These are phyloP conservation scores for Malus sieversii DNA, from an alignment of 306 rosid species.

Conservation along the genomic window DNA sequence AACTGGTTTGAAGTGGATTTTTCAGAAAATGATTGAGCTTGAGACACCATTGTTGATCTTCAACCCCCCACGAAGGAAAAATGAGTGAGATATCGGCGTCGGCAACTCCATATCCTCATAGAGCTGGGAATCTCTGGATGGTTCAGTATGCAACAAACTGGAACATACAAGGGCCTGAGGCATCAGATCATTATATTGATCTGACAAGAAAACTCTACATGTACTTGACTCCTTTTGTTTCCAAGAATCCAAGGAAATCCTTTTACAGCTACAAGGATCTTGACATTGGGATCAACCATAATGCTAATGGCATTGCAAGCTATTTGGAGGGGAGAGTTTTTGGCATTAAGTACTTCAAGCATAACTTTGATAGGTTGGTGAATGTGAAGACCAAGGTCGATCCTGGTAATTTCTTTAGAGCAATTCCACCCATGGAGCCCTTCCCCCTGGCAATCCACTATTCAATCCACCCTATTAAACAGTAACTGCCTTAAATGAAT, in stretches of 20 bases:
- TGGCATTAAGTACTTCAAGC: constrained; percentile 18
- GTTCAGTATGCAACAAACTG: constrained; percentile 24
- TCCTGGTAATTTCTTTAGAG: constrained; percentile 19
- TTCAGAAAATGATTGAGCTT: constrained; percentile 9
- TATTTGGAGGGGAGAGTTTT: neutral
- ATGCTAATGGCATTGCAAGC: neutral
- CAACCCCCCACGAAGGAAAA: constrained; percentile 20
- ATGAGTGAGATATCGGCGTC: neutral
- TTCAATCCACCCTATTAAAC: no score
- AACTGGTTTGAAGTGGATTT: constrained; percentile 18
- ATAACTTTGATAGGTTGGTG: constrained; percentile 21
- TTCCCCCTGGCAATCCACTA: no score
- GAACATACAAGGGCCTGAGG: constrained; percentile 6
- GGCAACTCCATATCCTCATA: constrained; percentile 22
- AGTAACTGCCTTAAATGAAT: no score
- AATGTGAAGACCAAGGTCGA: constrained; percentile 20
- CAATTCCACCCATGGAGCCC: no score
- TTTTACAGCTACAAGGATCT: constrained; percentile 21
- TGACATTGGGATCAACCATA: constrained; percentile 10
- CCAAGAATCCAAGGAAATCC: constrained; percentile 17
- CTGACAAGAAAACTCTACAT: constrained; percentile 1
- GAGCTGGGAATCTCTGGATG: constrained; percentile 23
- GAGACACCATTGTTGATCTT: constrained; percentile 16
- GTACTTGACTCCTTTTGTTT: constrained; percentile 16
- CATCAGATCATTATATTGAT: neutral